Evolutionary conservation across 257 asterid genomes (phyloP).

Genomic region (Echium plantagineum): DNA sequence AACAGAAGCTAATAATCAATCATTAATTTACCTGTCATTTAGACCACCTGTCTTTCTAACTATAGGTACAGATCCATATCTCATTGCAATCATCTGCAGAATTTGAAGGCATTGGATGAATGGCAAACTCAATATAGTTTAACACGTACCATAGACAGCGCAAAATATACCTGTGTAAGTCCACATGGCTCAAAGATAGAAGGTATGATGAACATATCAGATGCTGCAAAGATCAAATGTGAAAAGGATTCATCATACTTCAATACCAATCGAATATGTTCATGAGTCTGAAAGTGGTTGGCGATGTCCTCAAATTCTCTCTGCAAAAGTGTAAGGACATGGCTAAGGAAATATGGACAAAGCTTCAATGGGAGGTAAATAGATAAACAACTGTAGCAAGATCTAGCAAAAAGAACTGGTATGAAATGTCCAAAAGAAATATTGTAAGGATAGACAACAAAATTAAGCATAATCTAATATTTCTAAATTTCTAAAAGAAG

Average conservation of each 20-base stretch:
- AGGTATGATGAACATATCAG: conserved; percentile 90
- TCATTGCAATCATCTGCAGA: conserved; percentile 92
- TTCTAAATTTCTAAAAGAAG: background rate
- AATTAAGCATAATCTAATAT: no score
- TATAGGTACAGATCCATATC: conserved; percentile 87
- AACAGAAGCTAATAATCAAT: conserved; percentile 1
- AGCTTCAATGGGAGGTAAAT: background rate
- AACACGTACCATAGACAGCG: background rate
- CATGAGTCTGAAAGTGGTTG: conserved; percentile 49
- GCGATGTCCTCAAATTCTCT: conserved; percentile 83
- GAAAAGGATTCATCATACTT: conserved; percentile 90
- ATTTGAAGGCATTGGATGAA: conserved; percentile 1
- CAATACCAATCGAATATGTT: conserved; percentile 61
- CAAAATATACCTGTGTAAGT: conserved; percentile 72
- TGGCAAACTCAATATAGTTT: conserved; percentile 1
- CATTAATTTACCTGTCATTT: conserved; percentile 63
- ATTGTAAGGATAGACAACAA: background rate
- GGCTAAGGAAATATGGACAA: conserved; percentile 1
- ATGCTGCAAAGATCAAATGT: conserved; percentile 77
- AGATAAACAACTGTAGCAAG: background rate
- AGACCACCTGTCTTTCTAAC: conserved; percentile 94
- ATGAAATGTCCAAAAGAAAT: no score
- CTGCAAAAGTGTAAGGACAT: conserved; percentile 27
- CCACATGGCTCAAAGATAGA: conserved; percentile 98
- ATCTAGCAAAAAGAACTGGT: no score